Conservation (phyloP, 345 rosid species). For the Murraya paniculata region DNA sequence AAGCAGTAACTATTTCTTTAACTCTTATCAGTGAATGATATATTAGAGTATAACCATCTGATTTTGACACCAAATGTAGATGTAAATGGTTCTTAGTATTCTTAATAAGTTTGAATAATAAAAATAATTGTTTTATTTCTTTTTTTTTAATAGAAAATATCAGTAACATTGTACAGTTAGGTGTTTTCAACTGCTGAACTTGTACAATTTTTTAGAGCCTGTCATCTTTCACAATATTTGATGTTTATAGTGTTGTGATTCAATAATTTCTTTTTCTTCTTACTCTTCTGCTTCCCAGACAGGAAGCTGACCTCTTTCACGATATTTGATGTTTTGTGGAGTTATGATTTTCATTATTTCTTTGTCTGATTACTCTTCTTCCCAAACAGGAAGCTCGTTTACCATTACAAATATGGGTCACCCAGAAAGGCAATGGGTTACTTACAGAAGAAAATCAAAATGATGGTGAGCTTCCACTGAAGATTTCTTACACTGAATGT, state of each 20-base stretch:
- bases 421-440: constrained; percentile 72
- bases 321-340: neutral
- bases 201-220: neutral
- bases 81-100: neutral
- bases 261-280: neutral
- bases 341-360: neutral
- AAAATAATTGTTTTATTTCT: too few relatives aligned
- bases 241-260: neutral
- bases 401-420: constrained; percentile 83
- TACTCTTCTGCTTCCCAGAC: constrained; percentile 11
- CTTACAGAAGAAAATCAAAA: constrained; percentile 63
- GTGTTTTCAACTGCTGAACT: neutral
- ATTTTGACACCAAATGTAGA: neutral
- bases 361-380: neutral
- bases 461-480: constrained; percentile 51
- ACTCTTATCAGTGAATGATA: too few relatives aligned
- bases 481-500: neutral
- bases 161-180: neutral
- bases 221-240: neutral
- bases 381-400: constrained; percentile 72
- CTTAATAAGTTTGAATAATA: neutral
- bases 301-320: constrained; percentile 43
- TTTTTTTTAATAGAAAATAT: neutral
- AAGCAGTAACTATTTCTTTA: too few relatives aligned
- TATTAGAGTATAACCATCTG: neutral